phyloP scores from a whole-genome alignment of 192 early-diverging fungal genomes.

The Mortierella alpina region DNA sequence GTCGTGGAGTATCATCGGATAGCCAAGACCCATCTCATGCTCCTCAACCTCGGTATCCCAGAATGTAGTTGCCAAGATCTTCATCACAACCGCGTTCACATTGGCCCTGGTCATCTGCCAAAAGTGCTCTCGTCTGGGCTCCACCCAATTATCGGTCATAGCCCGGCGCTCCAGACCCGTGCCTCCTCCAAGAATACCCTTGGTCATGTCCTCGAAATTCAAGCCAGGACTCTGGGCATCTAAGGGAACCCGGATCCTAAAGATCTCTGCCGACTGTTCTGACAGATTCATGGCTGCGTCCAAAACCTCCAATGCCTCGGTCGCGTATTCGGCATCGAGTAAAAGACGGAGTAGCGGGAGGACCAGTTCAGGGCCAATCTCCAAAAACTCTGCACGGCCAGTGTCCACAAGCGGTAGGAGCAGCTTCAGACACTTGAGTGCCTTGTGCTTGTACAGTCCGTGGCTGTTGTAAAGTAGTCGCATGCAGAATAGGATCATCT shows the following conservation, averaged over 20 bases:
- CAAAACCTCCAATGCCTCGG: conserved; percentile 78
- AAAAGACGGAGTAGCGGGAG: conserved; percentile 72
- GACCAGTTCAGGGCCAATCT: conserved; percentile 73
- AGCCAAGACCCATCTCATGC: conserved; percentile 26
- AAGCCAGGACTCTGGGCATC: conserved; percentile 37
- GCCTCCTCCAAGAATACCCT: conserved; percentile 46
- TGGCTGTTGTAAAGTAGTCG: conserved; percentile 71
- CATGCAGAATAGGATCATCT: conserved; percentile 71
- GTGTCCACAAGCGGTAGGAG: conserved; percentile 69
- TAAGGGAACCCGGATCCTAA: conserved; percentile 45
- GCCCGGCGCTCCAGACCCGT: conserved; percentile 46
- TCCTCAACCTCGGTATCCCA: conserved; percentile 43
- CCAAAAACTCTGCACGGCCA: conserved; percentile 46
- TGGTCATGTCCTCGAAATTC: conserved; percentile 55
- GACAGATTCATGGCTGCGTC: conserved; percentile 69
- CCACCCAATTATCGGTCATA: conserved; percentile 21
- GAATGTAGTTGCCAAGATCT: conserved; percentile 31
- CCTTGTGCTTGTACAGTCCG: conserved; percentile 69
- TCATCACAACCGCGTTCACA: conserved; percentile 43
- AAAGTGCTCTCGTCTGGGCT: conserved; percentile 37
- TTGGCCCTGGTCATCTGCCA: conserved; percentile 51
- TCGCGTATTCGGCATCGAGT: conserved; percentile 70
- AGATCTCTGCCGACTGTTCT: conserved; percentile 43
- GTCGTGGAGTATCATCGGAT: neutral
- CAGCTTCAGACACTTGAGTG: conserved; percentile 72